Evolutionary conservation across 2,329 filamentous ascomycete species (phyloP), one percentile per base, ranked within the genome.

Genomic region (Cladosporium velox): DNA sequence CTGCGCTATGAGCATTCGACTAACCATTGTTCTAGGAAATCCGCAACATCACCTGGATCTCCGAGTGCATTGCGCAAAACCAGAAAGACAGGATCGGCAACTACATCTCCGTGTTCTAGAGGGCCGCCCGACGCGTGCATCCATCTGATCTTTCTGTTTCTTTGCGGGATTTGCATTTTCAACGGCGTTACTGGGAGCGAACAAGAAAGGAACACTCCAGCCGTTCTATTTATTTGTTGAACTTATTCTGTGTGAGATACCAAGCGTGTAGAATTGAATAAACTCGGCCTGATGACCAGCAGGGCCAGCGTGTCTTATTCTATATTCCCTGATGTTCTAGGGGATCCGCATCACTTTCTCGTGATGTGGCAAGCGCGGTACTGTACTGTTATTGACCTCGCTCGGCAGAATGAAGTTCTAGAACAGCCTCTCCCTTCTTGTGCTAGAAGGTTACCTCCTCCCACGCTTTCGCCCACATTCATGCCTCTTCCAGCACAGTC

Each of bases 11-110:
- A 7, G n/a, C n/a, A 47, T 4, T 2, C 1, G 2, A 38, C n/a
- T 55, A 12, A 59, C 38, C 10, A 10, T 21, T 18, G 30, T 35
- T 24, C 49, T 69, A 98, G 93, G 95, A 99, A 90, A 97, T 98
- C 74, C 91, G 95, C 71, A 99, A 99, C 81, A 97, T 99, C 76
- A 98, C 95, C 61, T 99, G 95, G 95, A 99, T 99, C 79, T 91
- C 95, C 26, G 95, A 99, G 81, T 99, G 95, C 82, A 99, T 99
- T 86, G 95, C 95, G 65, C 95, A 99, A 82, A 97, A 97, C 84
- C 95, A 99, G 82, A 99, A 99, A 84, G 95, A 99, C 80, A 88
- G 95, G 77, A 98, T 99, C 78, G 91, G 92, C 73, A 99, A 98
- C 82, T 99, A 96, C 81, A 99, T 99, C 79, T 97, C 93, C 81